Conservation (phyloP, 257 asterid species). For the Jacaranda mimosifolia region DNA sequence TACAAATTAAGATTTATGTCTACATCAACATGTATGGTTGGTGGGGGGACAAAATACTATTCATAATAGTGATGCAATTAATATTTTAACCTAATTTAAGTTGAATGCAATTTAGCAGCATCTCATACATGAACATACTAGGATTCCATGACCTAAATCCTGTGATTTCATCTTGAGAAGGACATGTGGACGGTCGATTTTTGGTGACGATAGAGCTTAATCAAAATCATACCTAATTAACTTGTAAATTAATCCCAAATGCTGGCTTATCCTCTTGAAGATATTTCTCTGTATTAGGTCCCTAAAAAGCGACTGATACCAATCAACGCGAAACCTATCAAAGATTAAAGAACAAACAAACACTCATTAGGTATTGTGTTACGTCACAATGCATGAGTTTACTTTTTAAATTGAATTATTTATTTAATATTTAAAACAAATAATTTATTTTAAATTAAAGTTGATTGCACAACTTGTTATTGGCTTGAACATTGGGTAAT, state of each 20-base stretch:
- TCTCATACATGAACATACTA: not conserved
- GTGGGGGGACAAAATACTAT: not conserved
- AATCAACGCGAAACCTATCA: not conserved
- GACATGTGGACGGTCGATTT: constrained; percentile 44
- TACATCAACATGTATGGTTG: no score
- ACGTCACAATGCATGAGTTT: no score
- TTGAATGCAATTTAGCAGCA: not conserved
- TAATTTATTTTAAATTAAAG: no score
- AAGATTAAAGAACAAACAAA: not conserved
- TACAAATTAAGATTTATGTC: no score
- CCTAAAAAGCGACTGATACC: constrained; percentile 28
- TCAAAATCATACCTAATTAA: not conserved
- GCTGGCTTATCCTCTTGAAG: not conserved
- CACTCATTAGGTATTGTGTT: not conserved
- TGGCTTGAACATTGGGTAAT: no score
- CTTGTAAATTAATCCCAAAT: not conserved
- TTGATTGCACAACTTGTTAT: no score
- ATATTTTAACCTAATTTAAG: not conserved
- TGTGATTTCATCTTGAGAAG: constrained; percentile 40
- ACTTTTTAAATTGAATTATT: no score
- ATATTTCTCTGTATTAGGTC: not conserved
- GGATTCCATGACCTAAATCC: constrained; percentile 21
- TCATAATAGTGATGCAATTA: constrained; percentile 17
- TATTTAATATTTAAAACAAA: no score
- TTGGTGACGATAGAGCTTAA: constrained; percentile 30